These are phyloP conservation scores for Physcomitrellopsis africana DNA, from an alignment of 225 moss, liverwort and hornwort species.

Conservation along the genomic window DNA sequence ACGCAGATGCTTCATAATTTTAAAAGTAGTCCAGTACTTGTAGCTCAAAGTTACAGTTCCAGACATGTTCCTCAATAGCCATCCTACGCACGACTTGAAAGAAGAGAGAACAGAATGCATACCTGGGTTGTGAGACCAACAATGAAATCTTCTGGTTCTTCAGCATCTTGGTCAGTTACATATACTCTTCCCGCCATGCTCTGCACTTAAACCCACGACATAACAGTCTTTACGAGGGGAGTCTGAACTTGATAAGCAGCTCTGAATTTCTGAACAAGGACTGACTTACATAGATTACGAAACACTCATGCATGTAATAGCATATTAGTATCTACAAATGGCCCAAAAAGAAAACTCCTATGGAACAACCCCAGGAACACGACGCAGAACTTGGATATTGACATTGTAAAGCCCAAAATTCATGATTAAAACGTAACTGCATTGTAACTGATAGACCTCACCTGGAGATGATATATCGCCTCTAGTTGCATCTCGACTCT, in stretches of 20 bases:
- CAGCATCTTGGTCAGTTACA: constrained; percentile 97
- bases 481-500: constrained; percentile 97
- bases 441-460: constrained; percentile 30
- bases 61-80: not conserved
- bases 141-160: constrained; percentile 96
- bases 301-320: too few species aligned
- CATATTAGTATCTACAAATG: not conserved
- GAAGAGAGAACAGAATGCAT: constrained; percentile 9
- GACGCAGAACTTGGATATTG: not conserved
- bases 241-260: constrained; percentile 6
- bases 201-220: constrained; percentile 49
- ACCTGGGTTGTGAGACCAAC: constrained; percentile 89
- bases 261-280: constrained; percentile 4
- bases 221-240: constrained; percentile 3
- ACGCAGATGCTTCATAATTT: not conserved
- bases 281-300: too few species aligned
- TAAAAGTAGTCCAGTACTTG: constrained; percentile 2
- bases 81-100: not conserved
- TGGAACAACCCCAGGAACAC: constrained; percentile 9
- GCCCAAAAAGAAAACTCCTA: not conserved
- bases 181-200: constrained; percentile 81
- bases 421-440: not conserved
- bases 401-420: not conserved
- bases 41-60: constrained; percentile 19
- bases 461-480: constrained; percentile 94